A percentile compares a stretch with the other conserved stretches of the same genome.
Evolutionary conservation across 495 filamentous ascomycete genomes (phyloP).

Genomic region (Penicillium egyptiacum): DNA sequence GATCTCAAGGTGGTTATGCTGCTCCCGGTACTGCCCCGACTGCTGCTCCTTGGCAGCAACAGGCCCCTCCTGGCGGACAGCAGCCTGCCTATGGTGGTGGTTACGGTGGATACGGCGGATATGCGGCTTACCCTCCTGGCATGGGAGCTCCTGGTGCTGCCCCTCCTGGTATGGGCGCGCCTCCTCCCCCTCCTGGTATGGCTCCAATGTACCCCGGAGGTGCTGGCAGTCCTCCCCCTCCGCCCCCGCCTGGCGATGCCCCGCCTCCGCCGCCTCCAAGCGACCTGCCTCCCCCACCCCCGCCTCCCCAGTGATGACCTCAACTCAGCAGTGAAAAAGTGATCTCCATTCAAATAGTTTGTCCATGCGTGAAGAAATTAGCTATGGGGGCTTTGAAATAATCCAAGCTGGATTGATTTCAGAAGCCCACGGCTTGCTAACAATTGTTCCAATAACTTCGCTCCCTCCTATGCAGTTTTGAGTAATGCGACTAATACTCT

Average conservation of each 20-base stretch:
- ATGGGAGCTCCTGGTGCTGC: conserved; percentile 55
- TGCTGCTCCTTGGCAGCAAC: conserved; percentile 69
- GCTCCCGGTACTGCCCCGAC: conserved; percentile 27
- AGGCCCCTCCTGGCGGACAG: conserved; percentile 51
- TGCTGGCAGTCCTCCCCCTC: conserved; percentile 55
- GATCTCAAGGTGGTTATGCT: conserved; percentile 36
- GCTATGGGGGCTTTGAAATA: neutral
- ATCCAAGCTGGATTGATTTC: neutral
- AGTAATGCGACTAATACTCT: neutral
- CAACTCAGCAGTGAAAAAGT: neutral
- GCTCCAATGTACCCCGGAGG: conserved; percentile 62
- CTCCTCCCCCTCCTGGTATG: conserved; percentile 69
- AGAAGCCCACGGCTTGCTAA: conserved; percentile 2
- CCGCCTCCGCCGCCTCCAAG: conserved; percentile 67
- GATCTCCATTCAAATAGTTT: neutral
- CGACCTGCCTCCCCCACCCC: conserved; percentile 72
- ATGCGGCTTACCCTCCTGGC: conserved; percentile 48
- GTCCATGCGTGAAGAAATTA: neutral
- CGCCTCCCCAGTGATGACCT: conserved; percentile 44
- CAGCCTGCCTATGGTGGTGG: conserved; percentile 51
- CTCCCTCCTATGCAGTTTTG: neutral
- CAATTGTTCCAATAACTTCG: neutral
- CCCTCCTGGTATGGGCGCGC: conserved; percentile 55
- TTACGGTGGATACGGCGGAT: conserved; percentile 49
- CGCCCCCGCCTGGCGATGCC: conserved; percentile 54